Evolutionary conservation across 768 basidiomycete species (phyloP).

Genomic region (Dentipellis fragilis): DNA sequence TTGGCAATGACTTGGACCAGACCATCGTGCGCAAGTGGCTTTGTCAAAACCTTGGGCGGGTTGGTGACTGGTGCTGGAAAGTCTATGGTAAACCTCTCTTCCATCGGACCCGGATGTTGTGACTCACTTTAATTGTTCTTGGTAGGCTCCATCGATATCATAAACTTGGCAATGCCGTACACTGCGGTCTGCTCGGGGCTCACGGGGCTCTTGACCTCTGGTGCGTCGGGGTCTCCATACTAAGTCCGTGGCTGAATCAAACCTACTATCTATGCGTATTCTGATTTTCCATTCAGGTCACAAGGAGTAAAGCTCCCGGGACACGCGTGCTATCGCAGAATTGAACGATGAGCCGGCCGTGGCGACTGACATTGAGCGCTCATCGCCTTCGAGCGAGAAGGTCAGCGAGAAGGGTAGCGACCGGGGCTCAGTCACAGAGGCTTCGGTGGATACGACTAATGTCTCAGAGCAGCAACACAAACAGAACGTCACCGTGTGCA

Average conservation of each 20-base stretch:
- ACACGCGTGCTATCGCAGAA: background rate
- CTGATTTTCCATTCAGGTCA: background rate
- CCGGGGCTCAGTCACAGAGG: background rate
- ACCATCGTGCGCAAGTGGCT: slow-evolving; percentile 28
- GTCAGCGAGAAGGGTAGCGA: background rate
- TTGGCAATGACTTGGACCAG: slow-evolving; percentile 38
- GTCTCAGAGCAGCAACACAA: background rate
- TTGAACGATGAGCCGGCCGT: background rate
- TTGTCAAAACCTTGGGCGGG: slow-evolving; percentile 31
- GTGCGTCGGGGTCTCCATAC: slow-evolving; percentile 19
- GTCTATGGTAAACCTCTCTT: slow-evolving; percentile 23
- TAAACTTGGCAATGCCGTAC: slow-evolving; percentile 25
- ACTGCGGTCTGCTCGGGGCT: slow-evolving; percentile 26
- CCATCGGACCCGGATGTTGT: background rate
- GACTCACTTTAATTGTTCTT: background rate
- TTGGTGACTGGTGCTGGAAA: slow-evolving; percentile 38
- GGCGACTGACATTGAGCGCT: background rate
- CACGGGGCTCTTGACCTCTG: slow-evolving; percentile 23
- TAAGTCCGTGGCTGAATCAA: slow-evolving; percentile 13
- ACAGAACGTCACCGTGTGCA: background rate
- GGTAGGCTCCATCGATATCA: slow-evolving; percentile 19
- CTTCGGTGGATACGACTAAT: background rate
- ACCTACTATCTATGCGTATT: background rate
- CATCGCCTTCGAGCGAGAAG: background rate
- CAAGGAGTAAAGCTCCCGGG: background rate